phyloP scores from a whole-genome alignment of 1,139 yeast species.

The Candida sanyaensis region DNA sequence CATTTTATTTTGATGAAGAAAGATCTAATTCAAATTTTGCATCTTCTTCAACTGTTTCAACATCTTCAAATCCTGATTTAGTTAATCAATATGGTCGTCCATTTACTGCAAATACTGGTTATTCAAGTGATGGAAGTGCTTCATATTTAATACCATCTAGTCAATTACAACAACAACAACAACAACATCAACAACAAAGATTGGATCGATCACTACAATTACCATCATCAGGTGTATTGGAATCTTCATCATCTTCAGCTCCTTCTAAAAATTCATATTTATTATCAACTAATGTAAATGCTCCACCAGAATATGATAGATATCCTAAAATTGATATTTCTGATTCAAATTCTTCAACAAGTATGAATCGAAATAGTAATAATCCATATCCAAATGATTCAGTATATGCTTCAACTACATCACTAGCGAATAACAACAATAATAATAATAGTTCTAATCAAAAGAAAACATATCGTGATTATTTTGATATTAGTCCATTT shows the following conservation, averaged over 20 bases:
- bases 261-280: neutral
- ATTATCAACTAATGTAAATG: conserved; percentile 1
- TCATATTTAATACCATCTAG: neutral
- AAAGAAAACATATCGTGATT: neutral
- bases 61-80: neutral
- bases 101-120: neutral
- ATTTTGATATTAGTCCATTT: conserved; percentile 66
- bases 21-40: neutral
- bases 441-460: neutral
- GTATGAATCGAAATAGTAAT: conserved; percentile 1
- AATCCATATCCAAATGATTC: neutral
- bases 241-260: neutral
- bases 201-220: too few relatives aligned
- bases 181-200: neutral
- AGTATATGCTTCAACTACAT: neutral
- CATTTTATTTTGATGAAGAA: neutral
- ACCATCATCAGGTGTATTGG: too few relatives aligned
- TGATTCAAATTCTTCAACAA: neutral
- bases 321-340: conserved; percentile 1
- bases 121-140: conserved; percentile 3
- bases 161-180: too few relatives aligned
- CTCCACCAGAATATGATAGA: conserved; percentile 2
- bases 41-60: conserved; percentile 1
- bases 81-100: conserved; percentile 3
- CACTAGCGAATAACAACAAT: neutral